Conservation (phyloP, 345 rosid genomes). For the Anastatica hierochuntica region DNA sequence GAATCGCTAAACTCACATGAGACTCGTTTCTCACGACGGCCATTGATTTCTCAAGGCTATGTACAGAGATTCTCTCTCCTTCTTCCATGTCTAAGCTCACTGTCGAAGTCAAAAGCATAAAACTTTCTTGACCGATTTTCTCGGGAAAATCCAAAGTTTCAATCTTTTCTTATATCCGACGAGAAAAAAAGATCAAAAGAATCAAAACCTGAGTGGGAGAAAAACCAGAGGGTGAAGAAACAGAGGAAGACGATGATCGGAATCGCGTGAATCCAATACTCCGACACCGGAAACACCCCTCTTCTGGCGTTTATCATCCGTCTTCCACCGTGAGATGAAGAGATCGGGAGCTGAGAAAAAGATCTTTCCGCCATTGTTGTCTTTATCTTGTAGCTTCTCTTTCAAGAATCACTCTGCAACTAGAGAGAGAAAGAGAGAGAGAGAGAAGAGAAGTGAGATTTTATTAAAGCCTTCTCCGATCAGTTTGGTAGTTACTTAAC, state of each 20-base stretch:
- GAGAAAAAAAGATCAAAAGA: too few species aligned
- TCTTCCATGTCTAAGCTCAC: conserved; percentile 19
- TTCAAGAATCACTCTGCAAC: neutral
- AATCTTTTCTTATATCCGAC: neutral
- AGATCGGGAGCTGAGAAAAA: conserved; percentile 27
- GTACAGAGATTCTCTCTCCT: conserved; percentile 17
- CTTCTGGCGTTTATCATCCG: conserved; percentile 10
- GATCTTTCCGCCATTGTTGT: conserved; percentile 28
- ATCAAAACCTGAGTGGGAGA: conserved; percentile 20
- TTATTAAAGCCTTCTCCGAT: neutral
- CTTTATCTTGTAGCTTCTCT: conserved; percentile 7
- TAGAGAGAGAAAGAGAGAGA: neutral
- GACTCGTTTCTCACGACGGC: conserved; percentile 13
- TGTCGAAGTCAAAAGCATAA: neutral
- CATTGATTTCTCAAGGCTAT: conserved; percentile 8
- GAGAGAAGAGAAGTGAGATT: neutral
- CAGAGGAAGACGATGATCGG: conserved; percentile 38
- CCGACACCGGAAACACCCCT: conserved; percentile 17
- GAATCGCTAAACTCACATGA: conserved; percentile 23
- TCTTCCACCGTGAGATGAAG: conserved; percentile 23
- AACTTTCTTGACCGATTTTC: neutral
- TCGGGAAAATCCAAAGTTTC: neutral
- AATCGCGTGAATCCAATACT: conserved; percentile 40
- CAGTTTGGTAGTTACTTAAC: conserved; percentile 4
- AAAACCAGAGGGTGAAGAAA: conserved; percentile 56